Evolutionary conservation across 768 basidiomycete species (phyloP), one percentile per base, ranked within the genome.

Genomic region (Suillus plorans): DNA sequence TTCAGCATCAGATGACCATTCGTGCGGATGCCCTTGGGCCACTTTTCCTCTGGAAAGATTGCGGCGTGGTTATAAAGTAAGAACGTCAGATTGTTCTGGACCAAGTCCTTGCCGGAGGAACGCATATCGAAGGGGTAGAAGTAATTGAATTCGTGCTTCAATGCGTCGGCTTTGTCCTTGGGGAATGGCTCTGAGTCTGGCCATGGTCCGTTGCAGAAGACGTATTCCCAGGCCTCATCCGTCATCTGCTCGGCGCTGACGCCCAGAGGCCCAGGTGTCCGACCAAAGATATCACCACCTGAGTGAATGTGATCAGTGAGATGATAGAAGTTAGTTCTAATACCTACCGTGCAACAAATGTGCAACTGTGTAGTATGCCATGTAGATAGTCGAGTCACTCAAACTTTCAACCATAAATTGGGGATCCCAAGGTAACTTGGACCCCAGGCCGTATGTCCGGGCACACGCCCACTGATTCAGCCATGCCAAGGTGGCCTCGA

Each of bases 401-500:
- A 99, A 78, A 68, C 93, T 95, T 78, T 99, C 97, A 53, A 99
- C 96, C 73, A 99, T 83, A 85, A 96, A 98, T 61, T 93, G 88
- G 20, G 90, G 91, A 73, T 99, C 97, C 96, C 97, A 99, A 3
- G 97, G 97, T 64, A 99, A 80, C 71, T 91, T 91, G 3, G 96
- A 95, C 22, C 97, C 97, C 70, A 99, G 82, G 62, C 97, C 97
- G 75, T 96, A 99, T 6, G 93, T 94, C 45, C 97, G 86, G n/a
- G 97, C 97, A 76, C 97, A 99, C 2, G 97, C 97, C 97, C 97
- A 99, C 77, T 99, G 86, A 72, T 95, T 95, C 79, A 99, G 80
- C 97, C 97, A 99, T 59, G 86, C 90, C 73, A 99, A 81, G 8
- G 92, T 94, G 67, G 88, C 89, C 77, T 97, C 93, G 73, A 99